Evolutionary conservation across 2,329 filamentous ascomycete species (phyloP).

Genomic region (Aspergillus vadensis): DNA sequence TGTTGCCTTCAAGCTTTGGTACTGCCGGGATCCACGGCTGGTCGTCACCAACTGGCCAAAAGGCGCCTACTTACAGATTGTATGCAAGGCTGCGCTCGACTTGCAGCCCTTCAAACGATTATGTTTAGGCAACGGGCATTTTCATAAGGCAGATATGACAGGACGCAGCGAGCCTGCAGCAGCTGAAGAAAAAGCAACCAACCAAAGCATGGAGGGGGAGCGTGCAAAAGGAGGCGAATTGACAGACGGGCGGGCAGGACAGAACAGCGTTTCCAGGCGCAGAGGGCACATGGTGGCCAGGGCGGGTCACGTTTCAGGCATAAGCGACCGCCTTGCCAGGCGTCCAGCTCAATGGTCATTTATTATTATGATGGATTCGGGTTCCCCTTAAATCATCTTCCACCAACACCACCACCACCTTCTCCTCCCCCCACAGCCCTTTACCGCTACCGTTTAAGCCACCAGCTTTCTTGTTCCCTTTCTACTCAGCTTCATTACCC

Average conservation of each 20-base stretch:
- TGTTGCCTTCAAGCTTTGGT: conserved; percentile 12
- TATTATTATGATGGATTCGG: conserved; percentile 22
- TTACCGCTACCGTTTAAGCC: conserved; percentile 9
- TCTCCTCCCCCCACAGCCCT: conserved; percentile 22
- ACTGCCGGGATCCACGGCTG: conserved; percentile 11
- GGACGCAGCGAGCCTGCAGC: neutral
- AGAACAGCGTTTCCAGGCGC: conserved; percentile 13
- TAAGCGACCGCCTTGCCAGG: conserved; percentile 27
- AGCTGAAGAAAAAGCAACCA: neutral
- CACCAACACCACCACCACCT: conserved; percentile 20
- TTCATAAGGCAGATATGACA: neutral
- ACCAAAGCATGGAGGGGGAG: neutral
- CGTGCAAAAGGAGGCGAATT: neutral
- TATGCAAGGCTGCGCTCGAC: neutral
- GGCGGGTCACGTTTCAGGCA: conserved; percentile 27
- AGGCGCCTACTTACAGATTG: neutral
- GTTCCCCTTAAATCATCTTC: conserved; percentile 27
- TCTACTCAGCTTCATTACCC: conserved; percentile 11
- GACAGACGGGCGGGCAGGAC: conserved; percentile 10
- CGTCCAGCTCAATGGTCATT: conserved; percentile 19
- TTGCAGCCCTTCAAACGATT: neutral
- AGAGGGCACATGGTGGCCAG: conserved; percentile 12
- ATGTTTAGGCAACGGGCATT: neutral
- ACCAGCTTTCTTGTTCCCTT: conserved; percentile 17
- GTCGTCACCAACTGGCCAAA: conserved; percentile 1